Evolutionary conservation across 345 rosid species (phyloP).

Genomic region (Zanthoxylum bungeanum): DNA sequence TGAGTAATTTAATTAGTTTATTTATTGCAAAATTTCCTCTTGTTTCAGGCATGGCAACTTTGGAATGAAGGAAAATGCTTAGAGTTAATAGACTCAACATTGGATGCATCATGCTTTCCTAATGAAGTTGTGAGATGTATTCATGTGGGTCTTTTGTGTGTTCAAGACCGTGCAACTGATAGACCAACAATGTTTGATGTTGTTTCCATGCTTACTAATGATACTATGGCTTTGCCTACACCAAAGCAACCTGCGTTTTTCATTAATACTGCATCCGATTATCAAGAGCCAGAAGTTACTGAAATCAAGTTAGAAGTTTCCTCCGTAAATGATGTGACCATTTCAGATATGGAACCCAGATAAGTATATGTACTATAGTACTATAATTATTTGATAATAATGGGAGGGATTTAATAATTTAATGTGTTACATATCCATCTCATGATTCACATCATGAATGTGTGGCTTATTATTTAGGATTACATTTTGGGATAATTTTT

Average conservation of each 20-base stretch:
- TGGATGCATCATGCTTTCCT: not conserved
- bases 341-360: slow-evolving; percentile 1
- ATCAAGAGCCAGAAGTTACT: not conserved
- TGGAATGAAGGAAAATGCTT: not conserved
- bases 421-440: no score
- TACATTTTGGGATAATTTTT: no score
- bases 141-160: slow-evolving; percentile 17
- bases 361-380: no score
- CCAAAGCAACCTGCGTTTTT: slow-evolving; percentile 20
- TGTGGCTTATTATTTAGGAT: no score
- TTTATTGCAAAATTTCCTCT: not conserved
- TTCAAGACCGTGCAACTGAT: not conserved
- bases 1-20: not conserved
- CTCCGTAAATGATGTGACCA: not conserved
- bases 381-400: no score
- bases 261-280: not conserved
- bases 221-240: not conserved
- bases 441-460: no score
- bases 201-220: slow-evolving; percentile 10
- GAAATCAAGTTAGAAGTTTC: not conserved
- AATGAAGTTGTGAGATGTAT: slow-evolving; percentile 1
- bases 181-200: slow-evolving; percentile 12
- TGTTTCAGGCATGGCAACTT: slow-evolving; percentile 19
- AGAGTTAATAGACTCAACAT: slow-evolving; percentile 4
- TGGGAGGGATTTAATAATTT: no score